Conservation (phyloP, 1,284 basidiomycete species). For the Kalmanozyma brasiliensis region DNA sequence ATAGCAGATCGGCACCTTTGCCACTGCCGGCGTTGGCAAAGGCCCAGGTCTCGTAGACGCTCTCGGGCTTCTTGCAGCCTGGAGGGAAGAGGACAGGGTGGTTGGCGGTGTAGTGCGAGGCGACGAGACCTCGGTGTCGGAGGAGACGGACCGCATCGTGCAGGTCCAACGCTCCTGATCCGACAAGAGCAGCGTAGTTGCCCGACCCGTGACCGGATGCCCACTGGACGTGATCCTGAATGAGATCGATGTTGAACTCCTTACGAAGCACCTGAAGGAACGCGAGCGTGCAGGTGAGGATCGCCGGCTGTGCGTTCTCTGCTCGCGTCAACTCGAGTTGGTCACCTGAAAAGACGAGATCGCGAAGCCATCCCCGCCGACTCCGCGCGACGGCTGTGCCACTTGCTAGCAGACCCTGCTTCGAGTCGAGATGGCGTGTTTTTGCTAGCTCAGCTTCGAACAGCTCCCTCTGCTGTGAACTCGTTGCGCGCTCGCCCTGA, state of each 20-base stretch:
- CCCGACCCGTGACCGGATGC: slow-evolving; percentile 65
- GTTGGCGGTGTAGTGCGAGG: slow-evolving; percentile 48
- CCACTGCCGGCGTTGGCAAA: slow-evolving; percentile 64
- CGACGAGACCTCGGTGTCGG: slow-evolving; percentile 60
- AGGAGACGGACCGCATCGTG: slow-evolving; percentile 60
- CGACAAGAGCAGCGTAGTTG: slow-evolving; percentile 61
- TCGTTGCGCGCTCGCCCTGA: slow-evolving; percentile 28
- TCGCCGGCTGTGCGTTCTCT: slow-evolving; percentile 65
- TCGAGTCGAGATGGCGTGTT: slow-evolving; percentile 41
- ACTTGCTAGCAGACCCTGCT: slow-evolving; percentile 37
- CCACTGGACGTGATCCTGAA: slow-evolving; percentile 57
- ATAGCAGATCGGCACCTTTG: slow-evolving; percentile 56
- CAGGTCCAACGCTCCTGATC: slow-evolving; percentile 50
- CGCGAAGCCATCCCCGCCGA: slow-evolving; percentile 53
- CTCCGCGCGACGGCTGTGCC: slow-evolving; percentile 43
- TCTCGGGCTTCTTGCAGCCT: slow-evolving; percentile 60
- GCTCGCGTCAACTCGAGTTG: slow-evolving; percentile 63
- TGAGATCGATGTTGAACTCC: slow-evolving; percentile 62
- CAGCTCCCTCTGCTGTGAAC: slow-evolving; percentile 35
- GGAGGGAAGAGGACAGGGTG: slow-evolving; percentile 61
- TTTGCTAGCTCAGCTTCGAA: slow-evolving; percentile 62
- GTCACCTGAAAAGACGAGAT: slow-evolving; percentile 63
- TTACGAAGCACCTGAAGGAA: slow-evolving; percentile 62
- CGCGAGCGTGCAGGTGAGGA: slow-evolving; percentile 60
- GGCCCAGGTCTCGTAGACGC: slow-evolving; percentile 66